A percentile compares a stretch with the other conserved stretches of the same genome.
These are phyloP conservation scores for Pholiota molesta DNA, from an alignment of 768 basidiomycete genomes.

Conservation along the genomic window DNA sequence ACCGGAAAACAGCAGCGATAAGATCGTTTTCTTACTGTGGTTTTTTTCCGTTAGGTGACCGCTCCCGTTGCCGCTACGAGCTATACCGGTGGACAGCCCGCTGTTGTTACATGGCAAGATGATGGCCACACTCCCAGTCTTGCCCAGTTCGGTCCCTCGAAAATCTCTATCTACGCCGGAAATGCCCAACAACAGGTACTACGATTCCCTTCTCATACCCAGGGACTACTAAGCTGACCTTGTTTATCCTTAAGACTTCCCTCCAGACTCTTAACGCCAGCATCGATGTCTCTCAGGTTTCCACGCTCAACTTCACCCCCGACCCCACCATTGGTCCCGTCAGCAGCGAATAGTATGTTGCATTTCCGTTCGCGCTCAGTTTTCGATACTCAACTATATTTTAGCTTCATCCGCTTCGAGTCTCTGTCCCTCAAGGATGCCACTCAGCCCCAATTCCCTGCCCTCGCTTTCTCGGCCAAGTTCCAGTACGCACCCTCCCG, in stretches of 20 bases:
- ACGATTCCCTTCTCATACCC: background rate
- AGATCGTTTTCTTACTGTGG: slow-evolving; percentile 2
- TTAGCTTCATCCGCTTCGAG: slow-evolving; percentile 79
- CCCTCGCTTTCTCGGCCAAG: slow-evolving; percentile 76
- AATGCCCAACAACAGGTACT: slow-evolving; percentile 62
- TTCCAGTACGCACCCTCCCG: slow-evolving; percentile 58
- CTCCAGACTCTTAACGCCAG: slow-evolving; percentile 53
- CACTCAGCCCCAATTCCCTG: slow-evolving; percentile 52
- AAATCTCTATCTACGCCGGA: slow-evolving; percentile 65
- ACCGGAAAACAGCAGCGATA: slow-evolving; percentile 5
- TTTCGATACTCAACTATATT: slow-evolving; percentile 6
- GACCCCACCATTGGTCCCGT: slow-evolving; percentile 57
- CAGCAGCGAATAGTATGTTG: slow-evolving; percentile 54
- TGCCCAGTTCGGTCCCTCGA: slow-evolving; percentile 49
- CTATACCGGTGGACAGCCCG: slow-evolving; percentile 51
- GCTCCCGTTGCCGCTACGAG: slow-evolving; percentile 48
- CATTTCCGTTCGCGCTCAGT: background rate
- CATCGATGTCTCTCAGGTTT: slow-evolving; percentile 54
- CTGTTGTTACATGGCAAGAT: slow-evolving; percentile 64
- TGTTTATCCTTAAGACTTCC: slow-evolving; percentile 41
- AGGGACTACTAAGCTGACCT: background rate
- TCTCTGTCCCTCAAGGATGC: slow-evolving; percentile 59
- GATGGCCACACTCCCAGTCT: slow-evolving; percentile 50
- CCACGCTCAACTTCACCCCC: slow-evolving; percentile 54
- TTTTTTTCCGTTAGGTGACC: slow-evolving; percentile 50